Conservation (phyloP, 805 yeast genomes). For the Teunomyces aglyptinius region DNA sequence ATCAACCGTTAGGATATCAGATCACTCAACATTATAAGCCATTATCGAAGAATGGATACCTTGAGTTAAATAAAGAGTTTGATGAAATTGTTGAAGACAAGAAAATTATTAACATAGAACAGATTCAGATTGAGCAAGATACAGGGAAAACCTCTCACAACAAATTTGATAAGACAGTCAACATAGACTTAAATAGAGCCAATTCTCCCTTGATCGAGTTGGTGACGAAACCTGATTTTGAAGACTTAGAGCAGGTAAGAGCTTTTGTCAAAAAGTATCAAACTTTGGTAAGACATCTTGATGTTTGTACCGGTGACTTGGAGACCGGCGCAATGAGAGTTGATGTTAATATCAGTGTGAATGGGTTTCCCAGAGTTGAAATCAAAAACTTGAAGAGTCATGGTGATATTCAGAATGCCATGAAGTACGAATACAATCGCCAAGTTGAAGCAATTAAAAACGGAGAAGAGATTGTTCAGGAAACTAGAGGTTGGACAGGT, state of each 20-base stretch:
- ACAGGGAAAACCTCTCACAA: constrained; percentile 77
- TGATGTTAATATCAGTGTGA: constrained; percentile 88
- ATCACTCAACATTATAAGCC: constrained; percentile 88
- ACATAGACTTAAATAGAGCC: constrained; percentile 79
- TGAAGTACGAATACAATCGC: constrained; percentile 67
- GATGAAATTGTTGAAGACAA: constrained; percentile 51
- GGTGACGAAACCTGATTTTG: constrained; percentile 88
- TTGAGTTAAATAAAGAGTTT: constrained; percentile 46
- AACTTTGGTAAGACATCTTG: constrained; percentile 61
- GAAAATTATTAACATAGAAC: constrained; percentile 61
- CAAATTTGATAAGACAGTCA: constrained; percentile 32
- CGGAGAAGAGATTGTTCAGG: constrained; percentile 36
- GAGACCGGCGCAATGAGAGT: constrained; percentile 95
- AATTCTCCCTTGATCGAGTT: constrained; percentile 86
- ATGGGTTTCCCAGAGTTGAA: constrained; percentile 73
- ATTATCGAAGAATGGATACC: constrained; percentile 63
- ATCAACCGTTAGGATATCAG: constrained; percentile 95
- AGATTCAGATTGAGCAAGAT: constrained; percentile 92
- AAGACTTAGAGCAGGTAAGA: constrained; percentile 61
- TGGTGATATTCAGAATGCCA: constrained; percentile 74
- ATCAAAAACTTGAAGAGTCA: constrained; percentile 86
- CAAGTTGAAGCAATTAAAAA: constrained; percentile 54
- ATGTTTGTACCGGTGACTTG: constrained; percentile 83
- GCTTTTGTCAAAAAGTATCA: constrained; percentile 82
- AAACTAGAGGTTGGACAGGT: constrained; percentile 95